Conservation (phyloP, 2,329 filamentous ascomycete genomes). For the Ophiocordyceps camponoti-rufipedis region DNA sequence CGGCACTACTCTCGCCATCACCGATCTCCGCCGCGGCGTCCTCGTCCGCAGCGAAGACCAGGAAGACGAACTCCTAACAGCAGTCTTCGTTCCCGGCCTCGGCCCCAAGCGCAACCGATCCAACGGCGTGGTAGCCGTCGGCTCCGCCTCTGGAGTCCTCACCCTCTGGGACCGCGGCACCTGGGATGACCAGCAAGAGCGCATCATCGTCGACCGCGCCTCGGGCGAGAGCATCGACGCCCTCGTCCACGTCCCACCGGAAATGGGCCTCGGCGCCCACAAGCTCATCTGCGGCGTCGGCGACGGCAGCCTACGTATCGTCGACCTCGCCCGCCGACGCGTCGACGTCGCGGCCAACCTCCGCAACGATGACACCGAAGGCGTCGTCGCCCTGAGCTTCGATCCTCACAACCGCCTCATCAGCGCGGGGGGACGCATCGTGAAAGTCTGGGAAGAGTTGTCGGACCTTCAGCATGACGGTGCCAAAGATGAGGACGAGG, state of each 20-base stretch:
- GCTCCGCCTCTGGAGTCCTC: slow-evolving; percentile 58
- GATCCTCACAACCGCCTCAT: slow-evolving; percentile 78
- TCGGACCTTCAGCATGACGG: slow-evolving; percentile 27
- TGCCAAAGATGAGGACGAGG: slow-evolving; percentile 28
- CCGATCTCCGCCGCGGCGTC: slow-evolving; percentile 72
- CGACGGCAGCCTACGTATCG: slow-evolving; percentile 61
- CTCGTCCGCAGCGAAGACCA: slow-evolving; percentile 84
- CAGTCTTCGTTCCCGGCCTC: slow-evolving; percentile 59
- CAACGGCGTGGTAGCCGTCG: slow-evolving; percentile 61
- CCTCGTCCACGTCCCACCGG: slow-evolving; percentile 53
- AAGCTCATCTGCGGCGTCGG: slow-evolving; percentile 66
- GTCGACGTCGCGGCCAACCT: slow-evolving; percentile 43
- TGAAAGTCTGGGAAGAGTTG: slow-evolving; percentile 88
- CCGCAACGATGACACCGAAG: slow-evolving; percentile 72
- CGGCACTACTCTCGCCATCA: slow-evolving; percentile 77
- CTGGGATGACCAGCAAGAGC: slow-evolving; percentile 90
- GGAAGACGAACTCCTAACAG: slow-evolving; percentile 79
- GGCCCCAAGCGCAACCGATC: slow-evolving; percentile 45
- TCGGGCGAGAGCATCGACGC: slow-evolving; percentile 68
- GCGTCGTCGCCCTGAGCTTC: slow-evolving; percentile 65
- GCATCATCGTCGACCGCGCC: slow-evolving; percentile 53
- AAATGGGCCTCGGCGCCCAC: slow-evolving; percentile 45
- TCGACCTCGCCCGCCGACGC: slow-evolving; percentile 57
- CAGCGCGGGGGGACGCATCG: slow-evolving; percentile 64
- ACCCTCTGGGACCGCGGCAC: slow-evolving; percentile 88